These are phyloP conservation scores for Penicillium sp. DNA, from an alignment of 2,329 filamentous ascomycete species.

Conservation along the genomic window DNA sequence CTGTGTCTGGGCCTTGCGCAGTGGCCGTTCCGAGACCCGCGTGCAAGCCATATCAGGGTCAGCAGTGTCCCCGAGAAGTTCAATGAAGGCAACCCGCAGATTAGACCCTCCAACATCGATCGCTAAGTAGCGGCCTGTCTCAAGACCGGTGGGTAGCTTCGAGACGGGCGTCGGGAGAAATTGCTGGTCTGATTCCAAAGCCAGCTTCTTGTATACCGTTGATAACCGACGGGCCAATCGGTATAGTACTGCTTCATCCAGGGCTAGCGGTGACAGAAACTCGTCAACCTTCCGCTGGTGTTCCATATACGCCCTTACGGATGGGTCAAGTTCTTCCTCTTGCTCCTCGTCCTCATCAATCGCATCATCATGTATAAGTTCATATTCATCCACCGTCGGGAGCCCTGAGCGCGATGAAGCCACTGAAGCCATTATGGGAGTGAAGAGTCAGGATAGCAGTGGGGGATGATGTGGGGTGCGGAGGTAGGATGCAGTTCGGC, in stretches of 20 bases:
- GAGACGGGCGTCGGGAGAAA: constrained; percentile 55
- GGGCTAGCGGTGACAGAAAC: constrained; percentile 46
- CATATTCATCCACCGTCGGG: constrained; percentile 35
- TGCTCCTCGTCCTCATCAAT: constrained; percentile 44
- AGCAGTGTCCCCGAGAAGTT: constrained; percentile 52
- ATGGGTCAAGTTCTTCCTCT: constrained; percentile 36
- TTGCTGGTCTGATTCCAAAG: constrained; percentile 51
- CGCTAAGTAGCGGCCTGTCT: constrained; percentile 60
- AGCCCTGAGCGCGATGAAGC: constrained; percentile 30
- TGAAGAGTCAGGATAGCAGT: constrained; percentile 3
- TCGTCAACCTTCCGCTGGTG: constrained; percentile 44
- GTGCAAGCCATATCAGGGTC: constrained; percentile 40
- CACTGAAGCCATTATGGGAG: constrained; percentile 31
- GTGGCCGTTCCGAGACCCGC: constrained; percentile 44
- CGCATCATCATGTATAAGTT: constrained; percentile 33
- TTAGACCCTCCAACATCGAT: constrained; percentile 64
- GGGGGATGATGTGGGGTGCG: constrained; percentile 13
- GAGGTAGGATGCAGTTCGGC: constrained; percentile 15
- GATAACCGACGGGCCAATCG: constrained; percentile 53
- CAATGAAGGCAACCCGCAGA: constrained; percentile 61
- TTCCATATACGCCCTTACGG: constrained; percentile 34
- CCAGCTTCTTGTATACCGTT: constrained; percentile 49
- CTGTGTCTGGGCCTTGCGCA: constrained; percentile 54
- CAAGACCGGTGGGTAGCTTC: constrained; percentile 54
- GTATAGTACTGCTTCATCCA: constrained; percentile 51